Conservation (phyloP, 768 basidiomycete species). For the Phanerodontia chrysosporium region DNA sequence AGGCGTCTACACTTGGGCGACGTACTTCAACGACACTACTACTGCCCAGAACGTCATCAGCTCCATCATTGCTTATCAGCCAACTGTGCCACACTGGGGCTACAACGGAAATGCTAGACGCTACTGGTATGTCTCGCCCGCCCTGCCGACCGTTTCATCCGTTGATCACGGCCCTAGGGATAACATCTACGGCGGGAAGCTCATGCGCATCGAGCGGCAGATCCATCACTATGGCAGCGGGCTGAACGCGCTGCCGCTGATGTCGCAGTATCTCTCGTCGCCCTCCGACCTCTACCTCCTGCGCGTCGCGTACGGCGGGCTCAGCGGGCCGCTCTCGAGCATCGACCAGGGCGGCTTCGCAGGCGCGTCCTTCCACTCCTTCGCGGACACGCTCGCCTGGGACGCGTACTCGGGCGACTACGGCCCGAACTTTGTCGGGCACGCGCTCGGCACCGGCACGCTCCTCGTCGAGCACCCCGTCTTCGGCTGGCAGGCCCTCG, state of each 20-base stretch:
- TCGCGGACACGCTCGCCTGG: constrained; percentile 52
- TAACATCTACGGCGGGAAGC: constrained; percentile 52
- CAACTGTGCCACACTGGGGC: constrained; percentile 56
- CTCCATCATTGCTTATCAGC: constrained; percentile 54
- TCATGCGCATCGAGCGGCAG: constrained; percentile 51
- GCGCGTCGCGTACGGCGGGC: constrained; percentile 48
- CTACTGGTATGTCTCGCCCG: constrained; percentile 39
- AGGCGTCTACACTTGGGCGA: constrained; percentile 54
- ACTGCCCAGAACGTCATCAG: constrained; percentile 51
- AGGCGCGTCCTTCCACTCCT: constrained; percentile 57
- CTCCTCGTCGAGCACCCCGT: constrained; percentile 48
- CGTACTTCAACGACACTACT: constrained; percentile 47
- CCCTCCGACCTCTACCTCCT: constrained; percentile 49
- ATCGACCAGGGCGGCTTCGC: constrained; percentile 58
- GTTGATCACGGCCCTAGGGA: constrained; percentile 35
- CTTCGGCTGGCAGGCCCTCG: constrained; percentile 62
- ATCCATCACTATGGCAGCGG: constrained; percentile 59
- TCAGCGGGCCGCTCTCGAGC: constrained; percentile 49
- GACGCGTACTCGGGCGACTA: constrained; percentile 59
- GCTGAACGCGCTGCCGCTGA: constrained; percentile 51
- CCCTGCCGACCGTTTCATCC: not conserved
- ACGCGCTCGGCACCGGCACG: constrained; percentile 42
- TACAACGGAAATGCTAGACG: constrained; percentile 57
- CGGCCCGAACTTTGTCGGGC: constrained; percentile 56
- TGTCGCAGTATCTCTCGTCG: constrained; percentile 41